Conservation (phyloP, 2,329 filamentous ascomycete genomes). For the Phyllosticta ampelicida region DNA sequence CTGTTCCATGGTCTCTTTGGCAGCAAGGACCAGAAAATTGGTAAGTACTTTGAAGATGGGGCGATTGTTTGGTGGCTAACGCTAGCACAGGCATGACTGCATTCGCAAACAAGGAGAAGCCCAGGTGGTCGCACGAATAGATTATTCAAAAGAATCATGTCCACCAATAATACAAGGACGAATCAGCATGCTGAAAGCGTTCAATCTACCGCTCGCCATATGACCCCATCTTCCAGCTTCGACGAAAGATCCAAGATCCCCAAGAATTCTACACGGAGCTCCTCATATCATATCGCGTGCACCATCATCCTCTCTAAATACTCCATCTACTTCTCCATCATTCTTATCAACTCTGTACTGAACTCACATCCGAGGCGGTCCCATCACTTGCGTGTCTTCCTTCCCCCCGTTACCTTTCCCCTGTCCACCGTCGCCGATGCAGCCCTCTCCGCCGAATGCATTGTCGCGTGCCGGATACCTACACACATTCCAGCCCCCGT, state of each 20-base stretch:
- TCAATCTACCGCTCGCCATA: too few relatives aligned
- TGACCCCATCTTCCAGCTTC: too few relatives aligned
- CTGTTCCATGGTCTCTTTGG: constrained; percentile 92
- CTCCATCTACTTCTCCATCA: too few relatives aligned
- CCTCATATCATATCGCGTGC: too few relatives aligned
- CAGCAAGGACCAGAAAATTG: constrained; percentile 93
- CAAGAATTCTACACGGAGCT: too few relatives aligned
- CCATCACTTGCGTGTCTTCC: too few relatives aligned
- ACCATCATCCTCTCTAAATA: too few relatives aligned
- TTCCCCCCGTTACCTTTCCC: not conserved
- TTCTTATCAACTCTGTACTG: too few relatives aligned
- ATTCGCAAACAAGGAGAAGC: constrained; percentile 89
- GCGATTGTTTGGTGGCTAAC: not conserved
- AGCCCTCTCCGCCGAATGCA: not conserved
- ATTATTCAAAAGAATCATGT: not conserved
- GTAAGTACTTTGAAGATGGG: constrained; percentile 33
- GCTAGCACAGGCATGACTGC: constrained; percentile 59
- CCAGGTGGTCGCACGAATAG: constrained; percentile 78
- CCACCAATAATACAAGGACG: not conserved
- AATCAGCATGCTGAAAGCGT: not conserved
- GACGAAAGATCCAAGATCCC: too few relatives aligned
- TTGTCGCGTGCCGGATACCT: not conserved
- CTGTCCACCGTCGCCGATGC: not conserved
- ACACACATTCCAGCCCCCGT: not conserved
- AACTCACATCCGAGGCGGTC: too few relatives aligned